Base-by-base conservation (phyloP, 495 filamentous ascomycete genomes). In the Aeminium ludgeri region DNA sequence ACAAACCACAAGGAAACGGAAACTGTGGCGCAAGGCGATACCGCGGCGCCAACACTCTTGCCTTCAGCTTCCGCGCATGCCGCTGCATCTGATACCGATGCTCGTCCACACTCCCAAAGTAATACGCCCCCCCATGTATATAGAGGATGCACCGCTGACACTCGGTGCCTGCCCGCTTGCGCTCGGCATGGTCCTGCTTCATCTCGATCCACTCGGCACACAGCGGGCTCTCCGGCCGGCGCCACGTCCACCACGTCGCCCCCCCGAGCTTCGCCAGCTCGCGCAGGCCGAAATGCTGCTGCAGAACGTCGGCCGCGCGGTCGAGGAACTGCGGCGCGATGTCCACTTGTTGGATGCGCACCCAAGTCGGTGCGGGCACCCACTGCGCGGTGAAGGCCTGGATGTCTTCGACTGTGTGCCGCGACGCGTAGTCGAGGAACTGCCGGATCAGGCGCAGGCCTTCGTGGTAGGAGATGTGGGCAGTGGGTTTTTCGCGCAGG, bases 191-290 rank as follows among this genome's bases (percentile, higher is more conserved):
- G 50, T 95, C 81, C 40, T 70, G 67, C 41, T 73, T 74, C 86
- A 94, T 94, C 66, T 94, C 89, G 47, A 96, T 78, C 87, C 84
- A 95, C 55, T 96, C 89, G 1, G 80, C 85, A 53, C 73, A 74
- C 37, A 91, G 58, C 0, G 71, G 69, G 23, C 62, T 66, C 12
- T 69, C 61, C 0, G 68, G 66, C 12, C 65, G 61, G 40, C 87
- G 74, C 87, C 87, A 96, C 63, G 85, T 82, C 87, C 87, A 96
- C 87, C 87, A 96, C 30, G 72, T 72, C 58, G 70, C 67, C 0
- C 87, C 87, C 15, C 87, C 87, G 1, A 94, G 70, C 30, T 69
- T 69, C 17, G 67, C 59, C 16, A 94, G 65, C 0, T 82, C 86
- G 12, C 76, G 68, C 3, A 68, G 69, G 0, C 87, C 87, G 19